Conservation (phyloP, 202 grass and related monocot species). For the Cymbopogon flexuosus region DNA sequence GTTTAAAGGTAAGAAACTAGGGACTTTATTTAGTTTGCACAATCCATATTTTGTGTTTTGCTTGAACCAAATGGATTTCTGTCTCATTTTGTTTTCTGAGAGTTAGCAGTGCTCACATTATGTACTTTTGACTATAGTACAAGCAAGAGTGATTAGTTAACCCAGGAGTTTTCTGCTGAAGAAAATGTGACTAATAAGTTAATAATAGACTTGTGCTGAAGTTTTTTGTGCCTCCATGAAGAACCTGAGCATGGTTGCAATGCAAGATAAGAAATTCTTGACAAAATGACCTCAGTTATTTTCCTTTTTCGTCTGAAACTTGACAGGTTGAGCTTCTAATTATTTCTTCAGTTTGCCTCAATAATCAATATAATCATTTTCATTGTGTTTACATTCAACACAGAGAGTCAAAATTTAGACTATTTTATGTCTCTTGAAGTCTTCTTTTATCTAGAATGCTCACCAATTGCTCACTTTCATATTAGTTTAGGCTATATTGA, state of each 20-base stretch:
- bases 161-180: background rate
- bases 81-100: background rate
- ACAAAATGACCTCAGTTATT: background rate
- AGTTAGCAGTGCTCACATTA: background rate
- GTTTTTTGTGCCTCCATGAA: background rate
- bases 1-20: constrained; percentile 22
- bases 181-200: background rate
- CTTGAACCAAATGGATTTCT: background rate
- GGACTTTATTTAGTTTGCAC: background rate
- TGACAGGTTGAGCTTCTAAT: background rate
- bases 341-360: background rate
- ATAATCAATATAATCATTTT: background rate
- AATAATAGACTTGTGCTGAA: background rate
- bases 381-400: background rate
- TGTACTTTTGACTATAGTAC: background rate
- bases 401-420: background rate
- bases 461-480: background rate
- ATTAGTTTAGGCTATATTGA: background rate
- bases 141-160: background rate
- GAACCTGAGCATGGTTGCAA: background rate
- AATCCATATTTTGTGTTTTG: background rate
- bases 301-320: background rate
- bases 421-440: too few species aligned
- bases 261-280: background rate
- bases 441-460: background rate